Conservation (phyloP, 176 grass and related monocot species). For the Hordeum marinum region DNA sequence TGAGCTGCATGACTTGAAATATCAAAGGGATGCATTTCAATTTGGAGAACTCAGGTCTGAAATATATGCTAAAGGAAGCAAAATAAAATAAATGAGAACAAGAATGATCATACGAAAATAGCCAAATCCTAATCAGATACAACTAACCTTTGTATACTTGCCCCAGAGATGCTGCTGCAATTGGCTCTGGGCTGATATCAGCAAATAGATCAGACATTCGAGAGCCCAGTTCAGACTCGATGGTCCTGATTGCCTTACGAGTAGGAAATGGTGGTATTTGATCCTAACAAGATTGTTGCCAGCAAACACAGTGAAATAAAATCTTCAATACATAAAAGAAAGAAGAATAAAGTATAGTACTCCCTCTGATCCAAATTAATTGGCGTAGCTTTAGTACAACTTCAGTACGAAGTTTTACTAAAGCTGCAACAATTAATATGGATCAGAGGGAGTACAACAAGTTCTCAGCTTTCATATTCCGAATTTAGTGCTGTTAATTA, state of each 20-base stretch:
- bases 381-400: no score
- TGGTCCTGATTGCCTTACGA: slow-evolving; percentile 64
- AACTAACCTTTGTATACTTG: slow-evolving; percentile 96
- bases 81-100: slow-evolving; percentile 27
- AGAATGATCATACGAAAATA: slow-evolving; percentile 3
- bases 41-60: slow-evolving; percentile 39
- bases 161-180: slow-evolving; percentile 92
- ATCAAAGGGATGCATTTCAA: slow-evolving; percentile 93
- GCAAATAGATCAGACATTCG: slow-evolving; percentile 76
- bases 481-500: background rate
- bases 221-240: slow-evolving; percentile 75
- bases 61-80: slow-evolving; percentile 30
- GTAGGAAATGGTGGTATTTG: slow-evolving; percentile 99
- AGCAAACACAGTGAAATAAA: slow-evolving; percentile 15
- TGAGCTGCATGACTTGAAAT: slow-evolving; percentile 98
- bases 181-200: slow-evolving; percentile 74
- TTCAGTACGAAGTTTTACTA: no score
- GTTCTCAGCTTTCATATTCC: background rate
- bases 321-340: background rate
- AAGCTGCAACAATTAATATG: no score
- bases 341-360: background rate
- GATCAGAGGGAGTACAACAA: background rate
- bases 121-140: slow-evolving; percentile 8
- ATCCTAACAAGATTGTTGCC: slow-evolving; percentile 54
- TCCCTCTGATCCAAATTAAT: background rate